phyloP scores from a whole-genome alignment of 805 yeast species.

The Lachancea quebecensis region DNA sequence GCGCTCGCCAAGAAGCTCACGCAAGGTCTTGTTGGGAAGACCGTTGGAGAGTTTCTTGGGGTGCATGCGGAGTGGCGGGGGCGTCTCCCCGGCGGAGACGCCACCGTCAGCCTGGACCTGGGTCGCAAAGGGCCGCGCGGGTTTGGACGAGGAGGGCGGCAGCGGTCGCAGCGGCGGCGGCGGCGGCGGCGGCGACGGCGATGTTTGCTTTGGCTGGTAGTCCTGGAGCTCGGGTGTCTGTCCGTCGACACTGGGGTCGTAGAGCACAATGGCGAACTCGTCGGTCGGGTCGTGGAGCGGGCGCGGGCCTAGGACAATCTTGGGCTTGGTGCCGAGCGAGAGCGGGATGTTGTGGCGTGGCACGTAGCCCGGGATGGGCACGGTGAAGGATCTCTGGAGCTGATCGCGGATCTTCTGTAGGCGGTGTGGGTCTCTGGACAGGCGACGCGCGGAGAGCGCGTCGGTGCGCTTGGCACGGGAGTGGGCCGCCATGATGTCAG shows the following conservation, averaged over 20 bases:
- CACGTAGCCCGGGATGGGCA: constrained; percentile 47
- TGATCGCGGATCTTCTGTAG: constrained; percentile 34
- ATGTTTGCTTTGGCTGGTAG: not conserved
- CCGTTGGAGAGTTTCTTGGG: constrained; percentile 31
- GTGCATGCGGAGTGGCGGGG: constrained; percentile 33
- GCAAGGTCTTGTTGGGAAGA: constrained; percentile 50
- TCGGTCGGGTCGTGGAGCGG: constrained; percentile 94
- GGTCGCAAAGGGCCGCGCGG: constrained; percentile 29
- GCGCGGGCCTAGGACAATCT: constrained; percentile 66
- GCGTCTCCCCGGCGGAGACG: constrained; percentile 1
- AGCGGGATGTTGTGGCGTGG: constrained; percentile 52
- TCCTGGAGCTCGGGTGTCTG: constrained; percentile 19
- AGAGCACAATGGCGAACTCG: constrained; percentile 88
- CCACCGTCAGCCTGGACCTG: constrained; percentile 25
- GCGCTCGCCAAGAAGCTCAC: constrained; percentile 72
- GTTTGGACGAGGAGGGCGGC: constrained; percentile 32
- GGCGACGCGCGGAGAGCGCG: constrained; percentile 53
- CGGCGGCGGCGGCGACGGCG: constrained; percentile 3
- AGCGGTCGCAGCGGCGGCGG: constrained; percentile 3
- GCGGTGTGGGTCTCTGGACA: constrained; percentile 34
- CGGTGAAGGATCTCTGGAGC: constrained; percentile 45
- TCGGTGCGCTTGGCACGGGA: constrained; percentile 39
- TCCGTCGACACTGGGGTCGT: constrained; percentile 91
- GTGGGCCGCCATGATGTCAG: constrained; percentile 5
- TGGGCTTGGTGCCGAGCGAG: constrained; percentile 75